Evolutionary conservation across 2,329 filamentous ascomycete species (phyloP).

Genomic region (Lasiodiplodia citricola): DNA sequence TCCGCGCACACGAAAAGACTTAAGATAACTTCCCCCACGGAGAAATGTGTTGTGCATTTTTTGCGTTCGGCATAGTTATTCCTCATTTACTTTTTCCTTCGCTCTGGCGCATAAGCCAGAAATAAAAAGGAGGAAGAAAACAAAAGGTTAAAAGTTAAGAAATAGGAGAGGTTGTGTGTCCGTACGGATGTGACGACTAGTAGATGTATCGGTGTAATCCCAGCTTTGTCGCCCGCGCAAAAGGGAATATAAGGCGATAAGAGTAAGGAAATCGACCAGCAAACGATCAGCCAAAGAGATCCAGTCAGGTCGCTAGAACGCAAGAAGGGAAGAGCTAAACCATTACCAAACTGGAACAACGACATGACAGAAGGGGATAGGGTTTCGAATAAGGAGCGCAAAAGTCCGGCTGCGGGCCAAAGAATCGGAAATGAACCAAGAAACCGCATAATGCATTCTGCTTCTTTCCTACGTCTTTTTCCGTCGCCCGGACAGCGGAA

Average conservation of each 20-base stretch:
- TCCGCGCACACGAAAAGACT: not conserved
- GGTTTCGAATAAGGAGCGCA: constrained; percentile 8
- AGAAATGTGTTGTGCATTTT: not conserved
- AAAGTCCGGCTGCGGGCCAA: not conserved
- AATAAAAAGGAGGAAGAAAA: not conserved
- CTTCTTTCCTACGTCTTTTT: constrained; percentile 8
- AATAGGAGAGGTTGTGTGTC: not conserved
- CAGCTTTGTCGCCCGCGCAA: constrained; percentile 23
- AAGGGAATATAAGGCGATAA: not conserved
- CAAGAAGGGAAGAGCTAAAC: not conserved
- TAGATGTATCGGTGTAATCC: constrained; percentile 9
- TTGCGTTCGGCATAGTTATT: constrained; percentile 13
- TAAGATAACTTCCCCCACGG: not conserved
- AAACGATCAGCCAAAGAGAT: constrained; percentile 1
- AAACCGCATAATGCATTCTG: constrained; percentile 13
- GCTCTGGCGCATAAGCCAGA: not conserved
- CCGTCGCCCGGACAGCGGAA: constrained; percentile 2
- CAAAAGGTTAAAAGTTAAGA: constrained; percentile 2
- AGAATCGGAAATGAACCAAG: not conserved
- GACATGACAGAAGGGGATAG: constrained; percentile 3
- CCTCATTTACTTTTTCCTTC: not conserved
- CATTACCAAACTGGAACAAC: not conserved
- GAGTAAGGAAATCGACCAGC: constrained; percentile 1
- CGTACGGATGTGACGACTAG: not conserved
- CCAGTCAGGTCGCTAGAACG: constrained; percentile 5